Evolutionary conservation across 768 basidiomycete genomes (phyloP).

Genomic region (Tulasnella sp.): DNA sequence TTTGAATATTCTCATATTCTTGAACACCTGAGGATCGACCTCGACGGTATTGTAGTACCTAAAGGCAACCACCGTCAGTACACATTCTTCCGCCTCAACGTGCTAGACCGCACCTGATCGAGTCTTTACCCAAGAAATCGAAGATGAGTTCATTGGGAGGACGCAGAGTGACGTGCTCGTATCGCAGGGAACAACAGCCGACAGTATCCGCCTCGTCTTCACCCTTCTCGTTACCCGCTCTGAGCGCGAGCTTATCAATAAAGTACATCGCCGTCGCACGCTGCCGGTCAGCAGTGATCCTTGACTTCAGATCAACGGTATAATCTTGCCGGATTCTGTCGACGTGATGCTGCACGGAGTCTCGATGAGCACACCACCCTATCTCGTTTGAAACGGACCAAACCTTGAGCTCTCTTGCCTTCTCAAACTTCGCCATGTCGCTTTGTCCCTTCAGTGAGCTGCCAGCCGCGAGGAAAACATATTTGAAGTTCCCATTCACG

Average conservation of each 20-base stretch:
- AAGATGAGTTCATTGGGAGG: conserved; percentile 80
- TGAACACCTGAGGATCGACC: conserved; percentile 89
- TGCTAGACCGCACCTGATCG: conserved; percentile 50
- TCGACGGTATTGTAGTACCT: conserved; percentile 78
- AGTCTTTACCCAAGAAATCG: conserved; percentile 98
- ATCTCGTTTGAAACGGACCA: conserved; percentile 19
- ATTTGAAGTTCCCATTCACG: conserved; percentile 89
- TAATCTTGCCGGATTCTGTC: conserved; percentile 87
- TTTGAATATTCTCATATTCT: conserved; percentile 96
- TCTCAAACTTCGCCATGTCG: conserved; percentile 96
- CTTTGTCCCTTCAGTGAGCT: conserved; percentile 97
- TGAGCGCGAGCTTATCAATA: conserved; percentile 91
- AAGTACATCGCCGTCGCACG: conserved; percentile 99
- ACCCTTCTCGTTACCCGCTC: conserved; percentile 98
- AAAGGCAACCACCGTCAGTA: neutral
- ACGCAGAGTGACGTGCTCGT: conserved; percentile 89
- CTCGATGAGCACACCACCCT: neutral
- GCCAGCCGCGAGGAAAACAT: conserved; percentile 95
- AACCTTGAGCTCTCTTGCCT: conserved; percentile 92
- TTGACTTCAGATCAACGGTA: conserved; percentile 65
- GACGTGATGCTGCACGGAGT: conserved; percentile 56
- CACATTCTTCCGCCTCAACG: too few species aligned
- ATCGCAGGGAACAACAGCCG: conserved; percentile 94
- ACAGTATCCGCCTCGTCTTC: conserved; percentile 99
- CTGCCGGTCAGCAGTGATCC: conserved; percentile 89